Evolutionary conservation across 2,329 filamentous ascomycete genomes (phyloP), one percentile per base, ranked within the genome.

Genomic region (Colletotrichum sp.): DNA sequence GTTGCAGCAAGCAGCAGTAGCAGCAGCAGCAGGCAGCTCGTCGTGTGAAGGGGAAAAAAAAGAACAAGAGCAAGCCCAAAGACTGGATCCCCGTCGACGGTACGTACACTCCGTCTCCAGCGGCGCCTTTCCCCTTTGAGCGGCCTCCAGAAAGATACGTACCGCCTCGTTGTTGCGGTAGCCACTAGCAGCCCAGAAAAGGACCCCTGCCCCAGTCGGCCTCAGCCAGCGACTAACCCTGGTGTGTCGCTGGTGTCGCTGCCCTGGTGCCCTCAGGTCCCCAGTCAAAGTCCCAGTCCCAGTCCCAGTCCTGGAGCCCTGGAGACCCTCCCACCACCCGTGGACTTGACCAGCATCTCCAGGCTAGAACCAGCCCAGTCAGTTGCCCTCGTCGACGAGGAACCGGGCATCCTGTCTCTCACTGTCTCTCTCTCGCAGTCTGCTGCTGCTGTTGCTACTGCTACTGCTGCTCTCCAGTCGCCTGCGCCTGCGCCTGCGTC

Each of bases 171-270:
- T 65, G 59, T 55, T 64, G 32, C 70, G 39, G 55, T 63, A 63
- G 73, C 73, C 73, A 76, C 73, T 73, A 65, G 57, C 59, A 76
- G 57, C 49, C 49, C 59, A 68, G 64, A 28, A 64, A 73, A 68
- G 64, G 57, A 76, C 64, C 74, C 74, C 65, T 76, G 64, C 70
- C 74, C 74, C 60, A 59, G 70, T 76, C 70, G 44, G 39, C 59
- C 65, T 65, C 60, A 76, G 70, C 70, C 71, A 76, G 74, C 70
- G 49, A 64, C 73, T 63, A 64, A 60, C 65, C 74, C 70, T 69
- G 55, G 67, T 67, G 64, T 36, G 24, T 52, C 44, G 44, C 64
- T 67, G 62, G 32, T 65, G 44, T 52, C n/a, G n/a, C 44, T 52
- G 62, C 62, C 59, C 59, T 62, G 59, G 32, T 30, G 30, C 59